Base-by-base conservation (phyloP, 148 eudicot species). In the Spergularia marina region DNA sequence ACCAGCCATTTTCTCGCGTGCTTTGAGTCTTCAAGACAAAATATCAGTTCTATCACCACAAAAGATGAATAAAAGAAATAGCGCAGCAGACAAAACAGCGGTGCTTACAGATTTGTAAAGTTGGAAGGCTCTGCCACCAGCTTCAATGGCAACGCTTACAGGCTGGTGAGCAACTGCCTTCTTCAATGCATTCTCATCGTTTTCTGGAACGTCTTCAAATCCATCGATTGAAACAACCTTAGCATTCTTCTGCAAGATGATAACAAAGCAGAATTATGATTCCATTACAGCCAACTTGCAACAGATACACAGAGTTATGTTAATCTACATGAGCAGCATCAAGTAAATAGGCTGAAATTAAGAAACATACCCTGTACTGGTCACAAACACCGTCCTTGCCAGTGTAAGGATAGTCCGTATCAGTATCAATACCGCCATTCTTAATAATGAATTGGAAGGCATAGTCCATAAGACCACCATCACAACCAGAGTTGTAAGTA, bases 121-220 rank as follows among this genome's bases (percentile, higher is more conserved):
- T 75, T 91, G 98, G 86, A 93, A 91, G 40, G 79, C 82, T 34
- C 87, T 80, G 80, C 90, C 94, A 65, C 88, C 89, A 23, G 97
- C 92, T 82, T 93, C 97, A 77, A 93, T 88, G 55, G 94, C 92
- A 74, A 93, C 94, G 76, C 91, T 89, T 15, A 91, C 84, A 4
- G 98, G 98, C 78, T 94, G 98, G 72, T 79, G 25, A 57, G 93
- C 91, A 67, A 88, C 85, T 9, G 98, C 98, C 81, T 93, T 93
- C 89, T 80, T 73, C 72, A 91, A 73, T 0, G 92, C 83, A 65
- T 87, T 79, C 80, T 93, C 98, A 8, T 89, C 87, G 57, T 89
- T 82, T 54, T 65, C 70, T 11, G 96, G 92, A 73, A 93, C 94
- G 83, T 89, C 85, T 84, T 91, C 92, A 39, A 74, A 93, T 1